A percentile compares a stretch with the other conserved stretches of the same genome.
Evolutionary conservation across 2,329 filamentous ascomycete genomes (phyloP).

Genomic region (Arthrobotrys megalospora): DNA sequence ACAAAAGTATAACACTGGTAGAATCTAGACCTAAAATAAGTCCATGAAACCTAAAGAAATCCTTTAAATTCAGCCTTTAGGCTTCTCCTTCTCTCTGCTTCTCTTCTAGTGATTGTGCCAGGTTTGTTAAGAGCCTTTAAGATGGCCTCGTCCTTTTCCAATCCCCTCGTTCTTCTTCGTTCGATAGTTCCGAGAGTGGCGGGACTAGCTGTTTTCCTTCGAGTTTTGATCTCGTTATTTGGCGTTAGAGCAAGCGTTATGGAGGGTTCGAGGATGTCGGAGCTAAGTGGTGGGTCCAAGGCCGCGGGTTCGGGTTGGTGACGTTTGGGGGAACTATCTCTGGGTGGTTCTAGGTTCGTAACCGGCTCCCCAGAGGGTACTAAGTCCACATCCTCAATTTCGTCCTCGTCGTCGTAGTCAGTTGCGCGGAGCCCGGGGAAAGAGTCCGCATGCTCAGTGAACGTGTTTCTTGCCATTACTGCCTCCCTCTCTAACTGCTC

Average conservation of each 20-base stretch:
- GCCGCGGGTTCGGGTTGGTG: not conserved
- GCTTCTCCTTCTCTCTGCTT: conserved; percentile 49
- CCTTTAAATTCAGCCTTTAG: conserved; percentile 47
- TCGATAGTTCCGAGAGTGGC: conserved; percentile 20
- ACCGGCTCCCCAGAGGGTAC: not conserved
- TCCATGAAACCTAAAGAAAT: conserved; percentile 4
- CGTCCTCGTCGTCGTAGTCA: conserved; percentile 6
- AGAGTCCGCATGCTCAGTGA: not conserved
- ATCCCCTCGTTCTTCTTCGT: conserved; percentile 37
- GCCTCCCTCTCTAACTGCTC: conserved; percentile 53
- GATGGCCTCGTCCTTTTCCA: conserved; percentile 52
- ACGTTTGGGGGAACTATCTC: not conserved
- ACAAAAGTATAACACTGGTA: not conserved
- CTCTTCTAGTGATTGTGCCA: conserved; percentile 40
- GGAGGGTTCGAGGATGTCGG: not conserved
- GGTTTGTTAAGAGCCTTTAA: conserved; percentile 47
- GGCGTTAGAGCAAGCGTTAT: conserved; percentile 3
- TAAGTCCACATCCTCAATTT: conserved; percentile 48
- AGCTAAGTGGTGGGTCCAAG: not conserved
- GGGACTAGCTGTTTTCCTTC: conserved; percentile 34
- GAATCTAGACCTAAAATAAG: not conserved
- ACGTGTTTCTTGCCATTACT: conserved; percentile 17
- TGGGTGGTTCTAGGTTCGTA: not conserved
- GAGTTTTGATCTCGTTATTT: not conserved
- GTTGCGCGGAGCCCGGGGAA: not conserved